Evolutionary conservation across 2,329 filamentous ascomycete species (phyloP), one percentile per base, ranked within the genome.

Genomic region (Arthrobotrys pseudoclavata): DNA sequence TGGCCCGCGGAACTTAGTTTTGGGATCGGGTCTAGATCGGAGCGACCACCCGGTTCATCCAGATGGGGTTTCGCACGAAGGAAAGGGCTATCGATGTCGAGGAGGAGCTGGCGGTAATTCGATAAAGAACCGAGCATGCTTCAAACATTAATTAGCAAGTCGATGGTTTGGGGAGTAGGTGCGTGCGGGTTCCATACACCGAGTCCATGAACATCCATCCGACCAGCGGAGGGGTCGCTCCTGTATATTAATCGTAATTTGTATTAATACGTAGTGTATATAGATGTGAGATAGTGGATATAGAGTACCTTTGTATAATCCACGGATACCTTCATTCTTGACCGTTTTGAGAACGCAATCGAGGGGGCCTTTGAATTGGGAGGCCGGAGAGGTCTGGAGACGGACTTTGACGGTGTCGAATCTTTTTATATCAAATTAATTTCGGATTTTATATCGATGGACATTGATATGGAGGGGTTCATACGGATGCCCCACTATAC

Each of bases 141-240:
- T 69, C 10, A 31, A 40, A 22, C 22, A 48, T 37, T 20, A 3
- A 45, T 45, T 7, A 45, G 42, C 42, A 26, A 55, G 40, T 4
- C 22, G 20, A 40, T 42, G 18, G 4, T 47, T 75, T 22, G 48
- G 22, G 15, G 45, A 48, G 67, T 48, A 9, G 37, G 12, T 15
- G 37, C 15, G 5, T 40, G 37, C 5, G 22, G 42, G 31, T 40
- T 52, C 1, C 84, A 80, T 83, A 88, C 85, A 91, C 83, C 68
- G 88, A 90, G 85, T 99, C 96, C 95, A 98, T 98, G 82, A 96
- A 93, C 92, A 98, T 97, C 96, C 96, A 98, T 81, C 96, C 96
- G 63, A 97, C 89, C 60, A 98, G 86, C 64, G 96, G 96, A 69
- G 95, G 95, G 29, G 92, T 93, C 10, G 94, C 94, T 81, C 95